Conservation (phyloP, 2,329 filamentous ascomycete genomes). For the Chrysosphaeria jannelii region DNA sequence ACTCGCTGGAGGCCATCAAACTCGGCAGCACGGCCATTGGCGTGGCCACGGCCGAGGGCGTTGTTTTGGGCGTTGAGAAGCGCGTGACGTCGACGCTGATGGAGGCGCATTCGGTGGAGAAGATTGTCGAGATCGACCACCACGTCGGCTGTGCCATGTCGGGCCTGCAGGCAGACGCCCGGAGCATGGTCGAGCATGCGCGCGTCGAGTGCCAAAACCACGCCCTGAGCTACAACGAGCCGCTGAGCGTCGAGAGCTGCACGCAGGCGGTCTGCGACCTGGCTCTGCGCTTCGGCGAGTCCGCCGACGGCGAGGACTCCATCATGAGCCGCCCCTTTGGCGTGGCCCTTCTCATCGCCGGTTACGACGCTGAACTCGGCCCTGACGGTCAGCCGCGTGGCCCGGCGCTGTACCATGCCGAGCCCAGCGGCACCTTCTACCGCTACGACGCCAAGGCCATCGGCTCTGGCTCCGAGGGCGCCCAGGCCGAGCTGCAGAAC, state of each 20-base stretch:
- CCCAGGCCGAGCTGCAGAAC: conserved; percentile 91
- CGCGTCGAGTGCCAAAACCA: conserved; percentile 94
- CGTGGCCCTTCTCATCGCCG: conserved; percentile 84
- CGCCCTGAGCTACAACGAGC: conserved; percentile 92
- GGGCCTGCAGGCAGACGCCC: conserved; percentile 85
- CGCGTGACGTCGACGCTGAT: conserved; percentile 92
- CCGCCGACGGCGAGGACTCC: conserved; percentile 89
- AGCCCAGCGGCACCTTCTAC: conserved; percentile 95
- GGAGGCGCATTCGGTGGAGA: conserved; percentile 92
- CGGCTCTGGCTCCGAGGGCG: conserved; percentile 85
- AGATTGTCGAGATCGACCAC: conserved; percentile 97
- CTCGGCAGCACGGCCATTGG: conserved; percentile 95
- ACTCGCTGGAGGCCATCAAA: conserved; percentile 99
- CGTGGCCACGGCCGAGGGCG: conserved; percentile 80
- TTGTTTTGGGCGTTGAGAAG: conserved; percentile 95
- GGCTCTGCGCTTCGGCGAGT: conserved; percentile 85
- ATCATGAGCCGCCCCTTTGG: conserved; percentile 97
- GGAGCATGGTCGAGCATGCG: conserved; percentile 94
- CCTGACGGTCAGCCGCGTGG: conserved; percentile 36
- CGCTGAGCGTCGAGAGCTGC: conserved; percentile 82
- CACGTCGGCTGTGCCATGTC: conserved; percentile 99
- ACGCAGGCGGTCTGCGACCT: conserved; percentile 97
- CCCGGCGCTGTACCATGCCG: conserved; percentile 87
- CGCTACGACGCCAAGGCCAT: conserved; percentile 98
- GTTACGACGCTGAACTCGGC: conserved; percentile 30